These are phyloP conservation scores for Entomortierella parvispora DNA, from an alignment of 192 early-diverging fungal genomes.

Conservation along the genomic window DNA sequence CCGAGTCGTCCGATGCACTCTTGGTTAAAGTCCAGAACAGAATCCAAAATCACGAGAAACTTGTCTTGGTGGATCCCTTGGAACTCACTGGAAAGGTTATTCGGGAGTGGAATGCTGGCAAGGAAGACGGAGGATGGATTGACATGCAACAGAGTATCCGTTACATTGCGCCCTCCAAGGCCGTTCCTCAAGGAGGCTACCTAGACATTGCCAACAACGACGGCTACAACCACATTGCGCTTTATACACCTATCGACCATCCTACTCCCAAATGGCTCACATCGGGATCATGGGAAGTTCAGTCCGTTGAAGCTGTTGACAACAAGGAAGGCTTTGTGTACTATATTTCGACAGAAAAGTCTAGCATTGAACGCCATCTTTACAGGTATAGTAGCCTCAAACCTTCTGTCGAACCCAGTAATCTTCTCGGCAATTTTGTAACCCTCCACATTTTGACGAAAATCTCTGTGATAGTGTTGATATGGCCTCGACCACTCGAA, in stretches of 20 bases:
- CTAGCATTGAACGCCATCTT: constrained; percentile 39
- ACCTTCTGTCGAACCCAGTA: too few relatives aligned
- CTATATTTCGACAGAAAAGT: constrained; percentile 40
- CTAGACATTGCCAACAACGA: constrained; percentile 72
- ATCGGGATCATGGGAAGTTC: constrained; percentile 78
- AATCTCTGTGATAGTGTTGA: constrained; percentile 41
- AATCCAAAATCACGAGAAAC: constrained; percentile 83
- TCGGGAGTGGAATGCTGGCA: constrained; percentile 68
- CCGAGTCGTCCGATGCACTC: constrained; percentile 64
- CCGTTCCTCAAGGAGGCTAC: constrained; percentile 58
- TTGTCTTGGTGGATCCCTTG: constrained; percentile 65
- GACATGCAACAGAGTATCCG: constrained; percentile 66
- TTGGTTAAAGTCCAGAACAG: constrained; percentile 88
- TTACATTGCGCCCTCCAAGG: constrained; percentile 38
- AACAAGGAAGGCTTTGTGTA: constrained; percentile 37
- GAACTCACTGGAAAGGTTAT: constrained; percentile 56
- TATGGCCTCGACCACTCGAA: constrained; percentile 28
- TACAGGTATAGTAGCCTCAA: constrained; percentile 24
- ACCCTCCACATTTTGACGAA: background rate
- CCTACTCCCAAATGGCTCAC: constrained; percentile 66
- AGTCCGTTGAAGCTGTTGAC: constrained; percentile 56
- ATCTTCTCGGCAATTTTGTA: too few relatives aligned
- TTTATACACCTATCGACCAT: constrained; percentile 64
- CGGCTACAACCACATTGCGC: constrained; percentile 76
- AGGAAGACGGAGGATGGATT: constrained; percentile 78